phyloP scores from a whole-genome alignment of 306 rosid genomes.

The Cucumis cinereus region DNA sequence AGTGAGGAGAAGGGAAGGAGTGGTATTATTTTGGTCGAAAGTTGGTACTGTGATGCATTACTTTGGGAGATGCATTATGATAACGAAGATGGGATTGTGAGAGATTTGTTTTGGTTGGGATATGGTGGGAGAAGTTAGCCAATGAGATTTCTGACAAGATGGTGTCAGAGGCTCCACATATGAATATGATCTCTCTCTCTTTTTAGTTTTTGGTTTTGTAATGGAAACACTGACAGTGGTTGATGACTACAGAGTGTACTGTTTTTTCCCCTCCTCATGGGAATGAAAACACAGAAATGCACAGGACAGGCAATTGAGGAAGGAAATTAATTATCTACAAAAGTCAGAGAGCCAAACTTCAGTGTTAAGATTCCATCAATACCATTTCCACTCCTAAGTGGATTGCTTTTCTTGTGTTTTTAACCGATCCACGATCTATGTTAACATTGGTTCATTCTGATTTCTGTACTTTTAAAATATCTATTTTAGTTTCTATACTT shows the following conservation, averaged over 20 bases:
- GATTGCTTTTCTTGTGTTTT: not conserved
- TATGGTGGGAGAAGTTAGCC: constrained; percentile 14
- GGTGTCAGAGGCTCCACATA: constrained; percentile 37
- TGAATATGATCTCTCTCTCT: not conserved
- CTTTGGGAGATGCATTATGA: not conserved
- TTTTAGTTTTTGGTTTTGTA: not conserved
- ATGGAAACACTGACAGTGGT: constrained; percentile 1
- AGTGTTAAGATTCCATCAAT: not conserved
- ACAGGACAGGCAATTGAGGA: not conserved
- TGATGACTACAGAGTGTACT: not conserved
- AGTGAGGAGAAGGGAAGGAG: not conserved
- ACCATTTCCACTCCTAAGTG: not conserved
- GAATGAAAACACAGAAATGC: not conserved
- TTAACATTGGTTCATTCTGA: too few relatives aligned
- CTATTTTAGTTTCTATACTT: too few relatives aligned
- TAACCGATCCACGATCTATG: not conserved
- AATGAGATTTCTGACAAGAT: constrained; percentile 28
- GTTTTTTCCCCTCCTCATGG: not conserved
- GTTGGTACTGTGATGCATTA: constrained; percentile 13
- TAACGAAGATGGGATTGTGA: not conserved
- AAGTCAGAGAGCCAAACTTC: not conserved
- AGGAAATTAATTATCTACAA: not conserved
- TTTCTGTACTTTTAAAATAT: too few relatives aligned
- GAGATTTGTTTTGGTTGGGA: constrained; percentile 20
- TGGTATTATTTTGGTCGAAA: not conserved